Conservation (phyloP, 1,284 basidiomycete species). For the Gomphus bonarii region DNA sequence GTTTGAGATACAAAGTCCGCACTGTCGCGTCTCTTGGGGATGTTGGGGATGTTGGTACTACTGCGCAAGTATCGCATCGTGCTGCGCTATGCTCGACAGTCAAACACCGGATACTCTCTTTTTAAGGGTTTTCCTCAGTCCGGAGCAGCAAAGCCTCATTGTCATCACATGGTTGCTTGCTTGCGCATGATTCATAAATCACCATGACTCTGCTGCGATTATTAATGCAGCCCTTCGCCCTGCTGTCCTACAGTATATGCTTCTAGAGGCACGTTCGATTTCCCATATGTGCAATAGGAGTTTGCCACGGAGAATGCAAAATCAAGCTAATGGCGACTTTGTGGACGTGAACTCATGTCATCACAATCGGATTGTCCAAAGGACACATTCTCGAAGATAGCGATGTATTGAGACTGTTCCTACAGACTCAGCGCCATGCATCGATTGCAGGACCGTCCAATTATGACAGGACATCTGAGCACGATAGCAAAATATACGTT, state of each 20-base stretch:
- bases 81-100: neutral
- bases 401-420: too few relatives aligned
- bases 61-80: conserved; percentile 7
- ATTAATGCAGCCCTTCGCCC: neutral
- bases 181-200: neutral
- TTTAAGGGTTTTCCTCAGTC: neutral
- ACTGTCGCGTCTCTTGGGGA: neutral
- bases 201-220: neutral
- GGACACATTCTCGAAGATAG: too few relatives aligned
- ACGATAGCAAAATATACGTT: too few relatives aligned
- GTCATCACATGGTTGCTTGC: neutral
- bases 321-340: too few relatives aligned
- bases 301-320: neutral
- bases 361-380: too few relatives aligned
- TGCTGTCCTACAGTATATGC: neutral
- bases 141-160: neutral
- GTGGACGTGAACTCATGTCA: too few relatives aligned
- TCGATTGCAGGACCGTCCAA: too few relatives aligned
- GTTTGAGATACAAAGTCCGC: conserved; percentile 7
- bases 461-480: too few relatives aligned
- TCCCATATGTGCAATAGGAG: neutral
- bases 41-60: neutral
- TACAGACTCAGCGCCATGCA: too few relatives aligned
- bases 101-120: neutral
- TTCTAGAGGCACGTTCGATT: neutral